Evolutionary conservation across 2,329 filamentous ascomycete species (phyloP), one percentile per base, ranked within the genome.

Genomic region (Monilinia polystroma): DNA sequence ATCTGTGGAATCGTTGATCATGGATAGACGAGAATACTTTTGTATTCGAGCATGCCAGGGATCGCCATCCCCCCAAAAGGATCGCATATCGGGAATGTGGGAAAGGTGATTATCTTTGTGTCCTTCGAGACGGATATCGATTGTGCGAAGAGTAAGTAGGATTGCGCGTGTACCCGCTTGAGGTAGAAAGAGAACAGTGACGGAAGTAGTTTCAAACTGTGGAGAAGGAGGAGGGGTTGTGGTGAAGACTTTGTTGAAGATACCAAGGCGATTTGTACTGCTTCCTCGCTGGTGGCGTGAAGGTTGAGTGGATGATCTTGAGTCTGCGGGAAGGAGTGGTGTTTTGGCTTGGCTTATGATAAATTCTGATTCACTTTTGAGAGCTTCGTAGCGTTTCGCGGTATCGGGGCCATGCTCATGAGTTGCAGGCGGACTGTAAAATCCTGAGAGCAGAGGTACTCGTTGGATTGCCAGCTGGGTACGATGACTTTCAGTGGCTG

Each of bases 21-120:
- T 63, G 11, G n/a, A 2, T 26, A 66, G n/a, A n/a, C n/a, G 49
- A 26, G 64, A 63, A 35, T 66, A 66, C 18, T 49, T 66, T 35
- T 49, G 58, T 32, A 41, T 55, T 18, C 64, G 49, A 35, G 64
- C 38, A 11, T 63, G 58, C 64, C 64, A 66, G 43, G 57, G 49
- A 35, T 55, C 49, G 4, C 58, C 64, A 63, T 66, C 64, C 1
- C 64, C 64, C 64, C 64, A 66, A 41, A 66, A 66, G 23, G 64
- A 66, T 18, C 64, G 56, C 64, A 66, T 66, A 23, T 66, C 64
- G 32, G 64, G 64, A 8, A 66, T 51, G 29, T 66, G 64, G 1
- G 64, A 63, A 11, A 66, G 64, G 16, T 66, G 49, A 18, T 66
- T 66, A 32, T 66, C 64, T 47, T 32, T 63, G 29, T 49, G 49